These are phyloP conservation scores for Boletus smithii DNA, from an alignment of 1,284 basidiomycete genomes.

Conservation along the genomic window DNA sequence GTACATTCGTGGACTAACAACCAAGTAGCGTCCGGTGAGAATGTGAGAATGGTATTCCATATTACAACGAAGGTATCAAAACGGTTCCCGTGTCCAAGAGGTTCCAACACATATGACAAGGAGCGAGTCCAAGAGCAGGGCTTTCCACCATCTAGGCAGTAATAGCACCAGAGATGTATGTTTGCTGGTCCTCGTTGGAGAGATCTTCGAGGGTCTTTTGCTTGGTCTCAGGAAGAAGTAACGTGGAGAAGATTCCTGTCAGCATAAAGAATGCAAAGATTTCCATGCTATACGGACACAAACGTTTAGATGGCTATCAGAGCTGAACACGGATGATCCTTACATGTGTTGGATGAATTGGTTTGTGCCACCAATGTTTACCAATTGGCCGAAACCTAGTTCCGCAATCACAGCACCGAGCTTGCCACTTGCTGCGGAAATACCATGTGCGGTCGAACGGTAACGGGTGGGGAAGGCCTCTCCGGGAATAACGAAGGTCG, in stretches of 20 bases:
- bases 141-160: constrained; percentile 12
- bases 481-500: constrained; percentile 68
- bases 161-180: constrained; percentile 40
- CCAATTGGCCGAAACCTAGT: constrained; percentile 50
- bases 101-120: neutral
- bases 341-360: constrained; percentile 39
- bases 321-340: constrained; percentile 13
- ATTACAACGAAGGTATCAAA: constrained; percentile 7
- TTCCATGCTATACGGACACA: constrained; percentile 35
- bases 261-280: constrained; percentile 60
- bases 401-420: constrained; percentile 69
- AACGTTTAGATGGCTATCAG: neutral
- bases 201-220: constrained; percentile 54
- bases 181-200: constrained; percentile 49
- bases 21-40: neutral
- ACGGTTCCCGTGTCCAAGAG: neutral
- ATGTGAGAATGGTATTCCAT: neutral
- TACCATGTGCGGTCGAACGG: constrained; percentile 66
- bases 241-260: constrained; percentile 57
- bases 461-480: constrained; percentile 76
- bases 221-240: constrained; percentile 62
- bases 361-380: constrained; percentile 49
- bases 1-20: neutral
- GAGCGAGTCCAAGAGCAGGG: neutral
- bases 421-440: constrained; percentile 69